A percentile compares a stretch with the other conserved stretches of the same genome.
phyloP scores from a whole-genome alignment of 805 yeast species.

The Pichia californica region DNA sequence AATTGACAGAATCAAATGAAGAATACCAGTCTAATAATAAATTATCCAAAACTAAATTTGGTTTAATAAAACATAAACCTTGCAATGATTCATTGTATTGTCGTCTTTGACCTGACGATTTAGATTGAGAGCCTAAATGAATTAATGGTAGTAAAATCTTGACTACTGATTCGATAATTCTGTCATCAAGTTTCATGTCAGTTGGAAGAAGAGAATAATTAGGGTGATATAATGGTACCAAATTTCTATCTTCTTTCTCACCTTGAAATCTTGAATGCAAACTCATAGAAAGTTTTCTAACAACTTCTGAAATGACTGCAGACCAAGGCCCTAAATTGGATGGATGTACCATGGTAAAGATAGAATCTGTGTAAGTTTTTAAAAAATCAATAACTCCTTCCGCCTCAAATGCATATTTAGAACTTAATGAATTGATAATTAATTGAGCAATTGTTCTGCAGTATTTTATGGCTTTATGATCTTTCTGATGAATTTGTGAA shows the following conservation, averaged over 20 bases:
- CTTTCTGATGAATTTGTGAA: constrained; percentile 20
- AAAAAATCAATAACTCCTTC: constrained; percentile 48
- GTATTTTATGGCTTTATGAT: constrained; percentile 22
- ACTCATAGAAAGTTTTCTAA: constrained; percentile 52
- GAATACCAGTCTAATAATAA: constrained; percentile 70
- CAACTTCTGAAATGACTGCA: constrained; percentile 53
- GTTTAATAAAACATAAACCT: constrained; percentile 56
- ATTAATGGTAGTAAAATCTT: constrained; percentile 48
- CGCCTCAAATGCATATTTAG: constrained; percentile 34
- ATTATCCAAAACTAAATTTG: constrained; percentile 46
- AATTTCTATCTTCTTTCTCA: constrained; percentile 37
- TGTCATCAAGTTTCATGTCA: constrained; percentile 19
- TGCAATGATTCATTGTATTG: constrained; percentile 55
- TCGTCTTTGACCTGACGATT: constrained; percentile 48
- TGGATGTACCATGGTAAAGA: constrained; percentile 84
- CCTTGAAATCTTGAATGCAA: constrained; percentile 51
- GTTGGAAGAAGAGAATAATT: constrained; percentile 23
- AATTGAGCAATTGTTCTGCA: constrained; percentile 29
- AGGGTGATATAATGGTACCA: constrained; percentile 17
- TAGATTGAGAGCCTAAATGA: constrained; percentile 72
- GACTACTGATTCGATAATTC: constrained; percentile 18
- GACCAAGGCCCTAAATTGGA: constrained; percentile 94
- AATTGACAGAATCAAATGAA: constrained; percentile 55
- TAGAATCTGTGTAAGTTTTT: constrained; percentile 52
- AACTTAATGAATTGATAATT: constrained; percentile 58